These are phyloP conservation scores for Cicer yamashitae DNA, from an alignment of 306 rosid species.

Conservation along the genomic window DNA sequence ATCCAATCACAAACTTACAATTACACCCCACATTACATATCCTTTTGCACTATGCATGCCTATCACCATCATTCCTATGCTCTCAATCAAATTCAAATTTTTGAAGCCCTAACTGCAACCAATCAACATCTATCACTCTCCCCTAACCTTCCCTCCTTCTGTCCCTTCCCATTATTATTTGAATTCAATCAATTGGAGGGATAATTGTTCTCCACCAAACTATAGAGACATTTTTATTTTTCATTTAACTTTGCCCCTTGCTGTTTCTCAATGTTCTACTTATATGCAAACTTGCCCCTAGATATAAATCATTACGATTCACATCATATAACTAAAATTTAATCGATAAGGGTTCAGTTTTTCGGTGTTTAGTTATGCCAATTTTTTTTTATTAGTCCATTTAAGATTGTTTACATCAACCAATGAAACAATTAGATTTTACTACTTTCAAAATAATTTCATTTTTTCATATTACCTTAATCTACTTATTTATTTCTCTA, in stretches of 20 bases:
- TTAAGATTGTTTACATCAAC: too few species aligned
- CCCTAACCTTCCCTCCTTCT: neutral
- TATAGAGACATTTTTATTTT: neutral
- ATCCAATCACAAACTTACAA: constrained; percentile 19
- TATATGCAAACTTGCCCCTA: neutral
- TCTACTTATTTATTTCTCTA: too few species aligned
- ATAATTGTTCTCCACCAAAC: neutral
- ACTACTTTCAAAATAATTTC: too few species aligned
- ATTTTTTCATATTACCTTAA: too few species aligned
- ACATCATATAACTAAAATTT: too few species aligned
- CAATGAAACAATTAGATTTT: too few species aligned
- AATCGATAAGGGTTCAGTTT: too few species aligned
- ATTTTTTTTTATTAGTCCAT: too few species aligned
- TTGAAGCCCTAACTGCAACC: neutral
- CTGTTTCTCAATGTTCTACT: neutral
- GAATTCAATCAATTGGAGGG: neutral
- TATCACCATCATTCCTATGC: neutral
- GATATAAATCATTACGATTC: neutral
- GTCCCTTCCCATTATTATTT: neutral
- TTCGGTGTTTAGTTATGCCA: too few species aligned
- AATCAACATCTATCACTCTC: neutral
- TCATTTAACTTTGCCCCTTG: neutral
- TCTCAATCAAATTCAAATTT: constrained; percentile 27
- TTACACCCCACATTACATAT: constrained; percentile 26
- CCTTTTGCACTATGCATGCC: neutral